A percentile compares a stretch with the other conserved stretches of the same genome.
Evolutionary conservation across 2,329 filamentous ascomycete genomes (phyloP).

Genomic region (Lasiodiplodia gonubiensis): DNA sequence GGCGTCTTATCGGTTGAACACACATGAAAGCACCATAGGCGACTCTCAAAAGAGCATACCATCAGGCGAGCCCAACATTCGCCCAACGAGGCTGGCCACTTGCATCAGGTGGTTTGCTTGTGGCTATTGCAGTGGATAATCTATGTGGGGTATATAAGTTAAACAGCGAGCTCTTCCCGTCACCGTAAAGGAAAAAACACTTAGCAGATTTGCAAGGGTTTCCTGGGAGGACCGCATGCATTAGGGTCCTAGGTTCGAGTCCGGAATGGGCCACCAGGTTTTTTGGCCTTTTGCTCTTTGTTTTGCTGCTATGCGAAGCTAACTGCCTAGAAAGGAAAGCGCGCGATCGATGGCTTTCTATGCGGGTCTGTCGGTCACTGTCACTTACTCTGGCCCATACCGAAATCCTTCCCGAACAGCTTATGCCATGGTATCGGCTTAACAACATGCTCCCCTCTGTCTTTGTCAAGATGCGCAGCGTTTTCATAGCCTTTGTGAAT

Average conservation of each 20-base stretch:
- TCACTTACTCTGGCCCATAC: too few species aligned
- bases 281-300: not conserved
- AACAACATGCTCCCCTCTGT: not conserved
- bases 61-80: constrained; percentile 31
- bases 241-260: not conserved
- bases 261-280: not conserved
- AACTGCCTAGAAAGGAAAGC: not conserved
- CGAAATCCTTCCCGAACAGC: too few species aligned
- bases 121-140: not conserved
- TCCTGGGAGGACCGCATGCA: not conserved
- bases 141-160: not conserved
- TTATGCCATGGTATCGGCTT: not conserved
- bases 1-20: too few species aligned
- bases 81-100: not conserved
- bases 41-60: too few species aligned
- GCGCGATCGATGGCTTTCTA: not conserved
- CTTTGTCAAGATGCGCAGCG: not conserved
- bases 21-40: too few species aligned
- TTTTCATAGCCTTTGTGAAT: not conserved
- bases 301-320: not conserved
- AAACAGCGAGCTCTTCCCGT: not conserved
- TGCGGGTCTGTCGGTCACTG: too few species aligned
- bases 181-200: not conserved
- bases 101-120: not conserved
- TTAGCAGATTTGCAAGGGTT: not conserved